Base-by-base conservation (phyloP, 1,284 basidiomycete genomes). In the Pisolithus thermaeus region DNA sequence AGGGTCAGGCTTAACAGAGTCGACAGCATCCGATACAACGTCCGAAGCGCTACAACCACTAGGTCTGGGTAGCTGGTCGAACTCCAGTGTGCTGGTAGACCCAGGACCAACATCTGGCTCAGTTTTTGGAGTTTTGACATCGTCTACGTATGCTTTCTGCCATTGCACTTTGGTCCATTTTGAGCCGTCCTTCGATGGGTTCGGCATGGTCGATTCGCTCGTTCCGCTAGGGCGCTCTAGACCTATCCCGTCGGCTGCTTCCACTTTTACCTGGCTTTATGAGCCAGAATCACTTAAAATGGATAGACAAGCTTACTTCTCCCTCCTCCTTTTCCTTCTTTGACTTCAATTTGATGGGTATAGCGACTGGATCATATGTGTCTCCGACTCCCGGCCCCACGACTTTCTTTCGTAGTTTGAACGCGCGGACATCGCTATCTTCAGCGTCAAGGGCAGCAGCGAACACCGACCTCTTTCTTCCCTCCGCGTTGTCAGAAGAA, bases 361-460 rank as follows among this genome's bases (percentile, higher is more conserved):
- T 80, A 23, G 78, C 56, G 1, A 80, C 84, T 5, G 85, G 85
- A 60, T 90, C 87, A 57, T 87, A 90, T 30, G 87, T 75, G 57
- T 87, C 80, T 20, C 80, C 84, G 7, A 90, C 64, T 5, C 84
- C 86, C 1, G 72, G 65, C 0, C 59, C 65, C 18, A 77, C 59
- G 0, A 73, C 80, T 69, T 80, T 83, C 70, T 80, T 83, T 51
- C 78, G 73, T 52, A 90, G 57, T 67, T 87, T 89, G 72, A 81
- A 90, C 20, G 69, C 66, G 6, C 83, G 77, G 7, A 67, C 70
- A 56, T 85, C 83, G 40, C 83, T 81, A 16, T 78, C 77, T 42
- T 78, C 79, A 6, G 64, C 61, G 2, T 52, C 47, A 28, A 55
- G 57, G 40, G 47, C 37, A 28, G 56, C 58, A 37, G 47, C 37